Evolutionary conservation across 108 stramenopile genomes (phyloP), one percentile per base, ranked within the genome.

Genomic region (Skeletonema menzelii): DNA sequence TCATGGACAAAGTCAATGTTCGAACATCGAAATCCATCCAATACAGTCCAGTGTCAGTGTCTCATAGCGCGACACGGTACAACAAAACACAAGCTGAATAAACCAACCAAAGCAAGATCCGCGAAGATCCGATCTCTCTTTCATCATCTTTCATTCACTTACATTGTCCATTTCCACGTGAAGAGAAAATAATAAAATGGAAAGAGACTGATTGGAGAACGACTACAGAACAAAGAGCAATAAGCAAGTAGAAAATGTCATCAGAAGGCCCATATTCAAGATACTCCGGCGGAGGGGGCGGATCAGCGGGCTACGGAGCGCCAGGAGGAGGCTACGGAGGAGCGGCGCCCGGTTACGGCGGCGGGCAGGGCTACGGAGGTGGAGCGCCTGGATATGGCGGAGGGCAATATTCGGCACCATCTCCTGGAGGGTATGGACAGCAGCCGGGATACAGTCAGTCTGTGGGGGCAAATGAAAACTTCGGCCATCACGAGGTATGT

Each of bases 221-320:
- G 14, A 15, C 2, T n/a, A n/a, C 15, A 42, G 15, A 42, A 42
- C 40, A 42, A 42, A n/a, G 40, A 42, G 15, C 15, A n/a, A 53
- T 32, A 53, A 53, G 8, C 49, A 53, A 22, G 3, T 22, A 53
- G 22, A 53, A 24, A 53, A 53, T 53, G 49, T 20, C 49, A 53
- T 93, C 92, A 32, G 87, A 89, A 59, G 92, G 92, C 53, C 92
- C 92, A 32, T 93, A 93, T 85, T 88, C 88, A 56, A 75, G 92
- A 56, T 86, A 89, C 63, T 87, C 87, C 13, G 90, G 73, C 61
- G 84, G 81, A 40, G 88, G 86, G 59, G 65, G 88, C 27, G 85
- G 81, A 53, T n/a, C 49, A 19, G 78, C 77, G 35, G 83, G 81
- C 7, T 76, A 77, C 56, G 82, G 82, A 26, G 84, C 67, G 22